phyloP scores from a whole-genome alignment of 768 basidiomycete species.

The Tulasnella sp. region DNA sequence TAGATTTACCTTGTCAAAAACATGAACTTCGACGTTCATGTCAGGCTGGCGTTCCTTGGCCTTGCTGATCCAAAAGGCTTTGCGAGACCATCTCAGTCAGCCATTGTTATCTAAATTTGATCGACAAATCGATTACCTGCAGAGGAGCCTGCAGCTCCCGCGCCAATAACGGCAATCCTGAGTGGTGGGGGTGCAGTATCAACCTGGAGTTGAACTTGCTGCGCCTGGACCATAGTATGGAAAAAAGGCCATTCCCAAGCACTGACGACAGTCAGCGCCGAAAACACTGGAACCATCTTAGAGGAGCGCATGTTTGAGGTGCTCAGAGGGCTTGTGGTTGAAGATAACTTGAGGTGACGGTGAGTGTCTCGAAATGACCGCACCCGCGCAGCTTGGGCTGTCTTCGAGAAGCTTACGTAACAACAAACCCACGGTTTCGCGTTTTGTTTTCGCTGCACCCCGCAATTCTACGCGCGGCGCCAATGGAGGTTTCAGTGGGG shows the following conservation, averaged over 20 bases:
- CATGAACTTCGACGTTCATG: constrained; percentile 74
- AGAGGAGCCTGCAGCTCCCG: constrained; percentile 84
- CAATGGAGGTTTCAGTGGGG: not conserved
- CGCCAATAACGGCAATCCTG: constrained; percentile 83
- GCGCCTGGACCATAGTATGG: not conserved
- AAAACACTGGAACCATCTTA: constrained; percentile 7
- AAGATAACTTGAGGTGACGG: not conserved
- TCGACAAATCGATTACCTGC: constrained; percentile 49
- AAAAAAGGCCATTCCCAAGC: constrained; percentile 29
- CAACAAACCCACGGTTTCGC: not conserved
- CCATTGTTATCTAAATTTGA: not conserved
- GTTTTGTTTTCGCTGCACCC: not conserved
- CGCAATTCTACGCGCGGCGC: not conserved
- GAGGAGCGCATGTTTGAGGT: not conserved
- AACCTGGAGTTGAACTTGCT: not conserved
- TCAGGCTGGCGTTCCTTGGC: constrained; percentile 63
- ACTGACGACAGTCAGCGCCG: not conserved
- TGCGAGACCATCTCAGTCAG: not conserved
- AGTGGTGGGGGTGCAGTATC: not conserved
- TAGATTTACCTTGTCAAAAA: constrained; percentile 64
- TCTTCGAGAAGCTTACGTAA: constrained; percentile 15
- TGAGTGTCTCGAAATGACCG: not conserved
- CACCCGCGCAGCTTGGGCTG: not conserved
- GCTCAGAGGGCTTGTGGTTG: constrained; percentile 1
- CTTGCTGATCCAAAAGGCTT: constrained; percentile 78